Evolutionary conservation across 345 rosid genomes (phyloP), one percentile per base, ranked within the genome.

Genomic region (Clarkia xantiana): DNA sequence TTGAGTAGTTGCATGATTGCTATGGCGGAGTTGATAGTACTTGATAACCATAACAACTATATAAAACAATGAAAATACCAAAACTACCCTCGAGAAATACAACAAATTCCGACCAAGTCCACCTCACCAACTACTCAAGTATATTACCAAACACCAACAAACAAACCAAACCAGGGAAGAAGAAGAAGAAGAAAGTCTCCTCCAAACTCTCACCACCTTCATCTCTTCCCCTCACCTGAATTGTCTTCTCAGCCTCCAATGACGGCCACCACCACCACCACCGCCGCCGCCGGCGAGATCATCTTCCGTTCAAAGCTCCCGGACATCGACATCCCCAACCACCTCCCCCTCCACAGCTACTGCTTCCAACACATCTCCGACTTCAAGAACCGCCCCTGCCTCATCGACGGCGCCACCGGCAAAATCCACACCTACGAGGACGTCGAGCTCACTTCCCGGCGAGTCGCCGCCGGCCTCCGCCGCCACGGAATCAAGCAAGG

Each of bases 251-350:
- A 2, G 1, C 0, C 49, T n/a, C 36, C 52, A 52, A 76, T 76
- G 80, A 80, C 65, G 36, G 9, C 36, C 20, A 22, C 49, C 43
- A 53, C 42, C 29, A 42, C 23, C 20, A 58, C 60, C 1, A 5
- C 17, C 60, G 52, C 45, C 36, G 18, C n/a, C 19, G n/a, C 23
- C 45, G 47, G 64, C 38, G 66, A 82, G 41, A 51, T 71, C 72
- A 71, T 83, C 51, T 90, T 58, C 74, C 77, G 84, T 6, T 90
- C 91, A 34, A 90, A 83, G 45, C 75, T 90, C 18, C 94, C 95
- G 0, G 88, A 83, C 42, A 81, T 83, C 39, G 49, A 81, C 62
- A 76, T 86, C 66, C 91, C 97, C 0, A 71, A 69, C 43, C 84
- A 77, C 65, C 78, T 83, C 64, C 64, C 80, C 51, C 40, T 81